Percentiles rank a stretch among this genome's conserved stretches.
phyloP scores from a whole-genome alignment of 2,329 filamentous ascomycete genomes.

The Trichoderma cornu-damae region DNA sequence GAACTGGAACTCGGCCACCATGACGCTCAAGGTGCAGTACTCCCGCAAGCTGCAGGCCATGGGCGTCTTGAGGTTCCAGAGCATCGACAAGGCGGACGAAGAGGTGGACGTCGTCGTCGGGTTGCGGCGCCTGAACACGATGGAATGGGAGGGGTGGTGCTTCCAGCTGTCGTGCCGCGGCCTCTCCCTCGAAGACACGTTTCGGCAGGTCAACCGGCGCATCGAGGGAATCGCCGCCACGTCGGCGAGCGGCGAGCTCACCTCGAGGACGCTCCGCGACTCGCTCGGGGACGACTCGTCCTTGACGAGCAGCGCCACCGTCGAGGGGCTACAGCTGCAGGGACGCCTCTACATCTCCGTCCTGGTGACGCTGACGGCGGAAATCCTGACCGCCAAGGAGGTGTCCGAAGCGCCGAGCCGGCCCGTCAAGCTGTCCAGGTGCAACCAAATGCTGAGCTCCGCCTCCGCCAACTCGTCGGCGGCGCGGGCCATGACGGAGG shows the following conservation, averaged over 20 bases:
- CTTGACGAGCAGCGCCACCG: slow-evolving; percentile 5
- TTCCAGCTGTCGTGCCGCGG: slow-evolving; percentile 2
- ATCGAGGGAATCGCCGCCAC: background rate
- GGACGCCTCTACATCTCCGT: slow-evolving; percentile 17
- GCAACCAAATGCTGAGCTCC: background rate
- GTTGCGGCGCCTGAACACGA: slow-evolving; percentile 8
- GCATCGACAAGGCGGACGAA: background rate
- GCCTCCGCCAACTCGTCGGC: background rate
- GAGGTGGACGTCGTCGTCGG: slow-evolving; percentile 16
- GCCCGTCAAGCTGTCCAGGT: background rate
- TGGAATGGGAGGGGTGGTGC: slow-evolving; percentile 18
- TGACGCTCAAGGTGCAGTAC: slow-evolving; percentile 12
- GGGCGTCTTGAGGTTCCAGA: slow-evolving; percentile 16
- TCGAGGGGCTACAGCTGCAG: slow-evolving; percentile 17
- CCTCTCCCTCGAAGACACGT: background rate
- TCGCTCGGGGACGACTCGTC: slow-evolving; percentile 10
- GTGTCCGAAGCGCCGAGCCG: background rate
- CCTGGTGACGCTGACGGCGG: background rate
- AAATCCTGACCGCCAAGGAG: background rate
- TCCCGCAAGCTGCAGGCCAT: slow-evolving; percentile 14
- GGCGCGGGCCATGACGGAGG: background rate
- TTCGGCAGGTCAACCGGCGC: slow-evolving; percentile 1
- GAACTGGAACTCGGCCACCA: slow-evolving; percentile 17
- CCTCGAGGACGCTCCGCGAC: background rate
- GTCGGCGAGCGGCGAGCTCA: background rate